A percentile compares a stretch with the other conserved stretches of the same genome.
phyloP scores from a whole-genome alignment of 176 grass and related monocot genomes.

The Oryza punctata region DNA sequence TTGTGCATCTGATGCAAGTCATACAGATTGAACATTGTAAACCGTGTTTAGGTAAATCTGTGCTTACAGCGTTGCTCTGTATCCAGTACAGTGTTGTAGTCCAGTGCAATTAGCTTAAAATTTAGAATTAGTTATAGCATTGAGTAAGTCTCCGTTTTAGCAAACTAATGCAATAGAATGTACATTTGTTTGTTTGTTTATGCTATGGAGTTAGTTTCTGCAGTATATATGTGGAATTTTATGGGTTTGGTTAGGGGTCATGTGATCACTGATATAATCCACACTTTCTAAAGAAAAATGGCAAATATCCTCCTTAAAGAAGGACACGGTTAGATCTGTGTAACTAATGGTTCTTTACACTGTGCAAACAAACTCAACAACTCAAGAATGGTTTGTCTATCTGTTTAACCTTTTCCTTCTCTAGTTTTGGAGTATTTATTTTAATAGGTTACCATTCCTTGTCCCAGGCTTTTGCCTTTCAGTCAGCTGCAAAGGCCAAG shows the following conservation, averaged over 20 bases:
- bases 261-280: background rate
- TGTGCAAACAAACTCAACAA: background rate
- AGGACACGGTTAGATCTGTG: background rate
- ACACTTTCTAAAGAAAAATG: background rate
- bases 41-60: background rate
- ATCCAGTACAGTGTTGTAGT: background rate
- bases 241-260: background rate
- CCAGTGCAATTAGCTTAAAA: background rate
- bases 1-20: background rate
- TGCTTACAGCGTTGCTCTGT: background rate
- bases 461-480: slow-evolving; percentile 89
- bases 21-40: background rate
- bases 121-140: background rate
- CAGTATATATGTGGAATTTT: background rate
- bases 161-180: slow-evolving; percentile 6
- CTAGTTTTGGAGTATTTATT: slow-evolving; percentile 21
- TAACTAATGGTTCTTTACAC: background rate
- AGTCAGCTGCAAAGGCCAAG: slow-evolving; percentile 83
- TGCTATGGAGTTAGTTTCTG: background rate
- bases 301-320: background rate
- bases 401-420: slow-evolving; percentile 10
- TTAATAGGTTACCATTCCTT: slow-evolving; percentile 28
- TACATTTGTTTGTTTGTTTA: background rate
- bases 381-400: background rate
- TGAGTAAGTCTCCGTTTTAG: background rate